Conservation (phyloP, 345 rosid genomes). For the Arabidopsis suecica region DNA sequence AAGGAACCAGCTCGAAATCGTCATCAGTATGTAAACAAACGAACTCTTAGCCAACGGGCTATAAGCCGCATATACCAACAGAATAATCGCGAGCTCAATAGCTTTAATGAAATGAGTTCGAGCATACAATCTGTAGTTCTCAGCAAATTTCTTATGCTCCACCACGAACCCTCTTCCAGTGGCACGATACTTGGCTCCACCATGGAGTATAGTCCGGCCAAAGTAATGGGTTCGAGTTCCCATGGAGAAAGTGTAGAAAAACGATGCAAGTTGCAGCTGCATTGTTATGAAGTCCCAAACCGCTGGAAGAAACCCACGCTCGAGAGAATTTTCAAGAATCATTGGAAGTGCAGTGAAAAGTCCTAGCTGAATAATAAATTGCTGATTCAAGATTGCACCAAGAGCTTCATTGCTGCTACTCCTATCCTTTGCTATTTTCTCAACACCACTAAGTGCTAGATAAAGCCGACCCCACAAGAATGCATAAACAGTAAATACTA, state of each 20-base stretch:
- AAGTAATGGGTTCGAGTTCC: constrained; percentile 97
- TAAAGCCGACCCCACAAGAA: constrained; percentile 97
- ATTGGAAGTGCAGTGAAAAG: constrained; percentile 96
- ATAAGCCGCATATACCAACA: constrained; percentile 76
- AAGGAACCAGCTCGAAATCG: constrained; percentile 90
- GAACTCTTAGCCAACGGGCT: constrained; percentile 78
- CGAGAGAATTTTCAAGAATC: constrained; percentile 94
- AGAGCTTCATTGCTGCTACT: constrained; percentile 77
- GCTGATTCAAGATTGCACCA: constrained; percentile 86
- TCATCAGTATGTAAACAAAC: constrained; percentile 80
- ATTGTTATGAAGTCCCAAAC: constrained; percentile 95
- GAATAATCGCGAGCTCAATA: constrained; percentile 81
- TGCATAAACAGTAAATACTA: constrained; percentile 84
- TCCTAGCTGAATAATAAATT: constrained; percentile 91
- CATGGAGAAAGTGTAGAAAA: constrained; percentile 96
- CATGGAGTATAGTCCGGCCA: constrained; percentile 95
- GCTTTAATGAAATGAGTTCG: constrained; percentile 92
- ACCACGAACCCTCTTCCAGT: constrained; percentile 98
- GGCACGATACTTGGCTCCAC: constrained; percentile 97
- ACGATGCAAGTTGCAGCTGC: constrained; percentile 94
- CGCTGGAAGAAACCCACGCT: constrained; percentile 93
- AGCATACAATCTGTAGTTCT: constrained; percentile 83
- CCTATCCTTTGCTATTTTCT: constrained; percentile 59
- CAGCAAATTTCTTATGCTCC: constrained; percentile 91
- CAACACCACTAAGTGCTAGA: constrained; percentile 94